Conservation (phyloP, 768 basidiomycete species). For the Russula vinacea region DNA sequence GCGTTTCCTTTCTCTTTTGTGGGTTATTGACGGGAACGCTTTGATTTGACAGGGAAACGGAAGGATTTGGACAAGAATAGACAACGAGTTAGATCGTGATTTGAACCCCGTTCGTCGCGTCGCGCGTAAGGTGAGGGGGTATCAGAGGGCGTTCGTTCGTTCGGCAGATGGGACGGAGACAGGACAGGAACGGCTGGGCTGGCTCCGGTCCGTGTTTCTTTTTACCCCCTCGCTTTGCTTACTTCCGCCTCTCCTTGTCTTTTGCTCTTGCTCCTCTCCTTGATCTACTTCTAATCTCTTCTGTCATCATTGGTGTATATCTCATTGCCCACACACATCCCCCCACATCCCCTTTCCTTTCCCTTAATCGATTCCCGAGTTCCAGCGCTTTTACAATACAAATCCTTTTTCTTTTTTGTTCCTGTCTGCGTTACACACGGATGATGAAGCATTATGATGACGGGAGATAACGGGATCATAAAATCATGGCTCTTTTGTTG, state of each 20-base stretch:
- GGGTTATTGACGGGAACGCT: neutral
- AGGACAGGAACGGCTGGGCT: slow-evolving; percentile 7
- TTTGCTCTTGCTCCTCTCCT: neutral
- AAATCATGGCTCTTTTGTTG: neutral
- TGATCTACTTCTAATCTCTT: neutral
- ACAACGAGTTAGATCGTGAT: slow-evolving; percentile 1
- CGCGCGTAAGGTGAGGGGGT: neutral
- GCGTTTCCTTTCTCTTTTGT: slow-evolving; percentile 35
- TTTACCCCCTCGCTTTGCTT: neutral
- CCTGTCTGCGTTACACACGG: neutral
- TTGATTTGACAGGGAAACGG: slow-evolving; percentile 55
- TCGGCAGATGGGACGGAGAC: neutral
- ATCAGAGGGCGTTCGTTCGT: neutral
- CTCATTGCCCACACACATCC: neutral
- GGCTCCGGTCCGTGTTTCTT: slow-evolving; percentile 11
- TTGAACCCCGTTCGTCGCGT: neutral
- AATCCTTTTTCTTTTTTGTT: too few species aligned
- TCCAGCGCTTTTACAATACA: neutral
- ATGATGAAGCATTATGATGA: neutral
- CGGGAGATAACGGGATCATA: neutral
- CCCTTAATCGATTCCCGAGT: neutral
- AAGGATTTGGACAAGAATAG: slow-evolving; percentile 56
- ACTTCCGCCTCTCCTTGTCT: neutral
- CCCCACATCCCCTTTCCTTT: neutral
- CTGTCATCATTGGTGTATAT: neutral